Conservation (phyloP, 495 filamentous ascomycete genomes). For the Oleoguttula mirabilis region DNA sequence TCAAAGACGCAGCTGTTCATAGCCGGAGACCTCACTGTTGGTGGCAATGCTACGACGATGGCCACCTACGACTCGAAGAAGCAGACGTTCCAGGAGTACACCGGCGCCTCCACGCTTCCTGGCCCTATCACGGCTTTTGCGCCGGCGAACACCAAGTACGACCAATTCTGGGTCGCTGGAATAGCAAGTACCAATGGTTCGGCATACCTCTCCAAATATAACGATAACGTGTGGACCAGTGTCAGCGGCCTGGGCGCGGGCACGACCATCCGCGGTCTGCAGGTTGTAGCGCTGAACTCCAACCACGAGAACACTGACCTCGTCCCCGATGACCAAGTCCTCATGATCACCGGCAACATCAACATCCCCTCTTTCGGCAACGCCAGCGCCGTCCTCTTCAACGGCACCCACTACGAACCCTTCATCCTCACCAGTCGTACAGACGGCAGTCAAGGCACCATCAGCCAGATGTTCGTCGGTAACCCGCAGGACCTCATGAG, state of each 20-base stretch:
- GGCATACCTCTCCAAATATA: conserved; percentile 63
- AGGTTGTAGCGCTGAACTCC: conserved; percentile 58
- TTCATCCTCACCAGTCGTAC: conserved; percentile 63
- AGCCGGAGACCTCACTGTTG: conserved; percentile 61
- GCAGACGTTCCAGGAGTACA: conserved; percentile 51
- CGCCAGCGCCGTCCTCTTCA: conserved; percentile 76
- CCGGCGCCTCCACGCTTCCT: conserved; percentile 54
- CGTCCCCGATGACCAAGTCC: conserved; percentile 51
- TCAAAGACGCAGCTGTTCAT: conserved; percentile 56
- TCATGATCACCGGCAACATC: conserved; percentile 76
- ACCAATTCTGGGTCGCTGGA: conserved; percentile 71
- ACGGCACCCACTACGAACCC: conserved; percentile 64
- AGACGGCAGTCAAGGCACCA: conserved; percentile 51
- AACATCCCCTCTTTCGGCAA: conserved; percentile 63
- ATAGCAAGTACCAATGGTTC: conserved; percentile 49
- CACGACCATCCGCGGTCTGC: conserved; percentile 62
- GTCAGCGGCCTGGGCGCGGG: conserved; percentile 47
- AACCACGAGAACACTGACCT: conserved; percentile 52
- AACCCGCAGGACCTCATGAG: conserved; percentile 12
- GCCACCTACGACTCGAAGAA: conserved; percentile 55
- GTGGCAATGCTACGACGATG: conserved; percentile 50
- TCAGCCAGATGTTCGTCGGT: conserved; percentile 62
- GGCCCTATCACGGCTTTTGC: conserved; percentile 68
- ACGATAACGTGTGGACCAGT: conserved; percentile 43
- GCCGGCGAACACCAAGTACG: conserved; percentile 52